Evolutionary conservation across 2,329 filamentous ascomycete genomes (phyloP).

Genomic region (Fusarium beomiforme): DNA sequence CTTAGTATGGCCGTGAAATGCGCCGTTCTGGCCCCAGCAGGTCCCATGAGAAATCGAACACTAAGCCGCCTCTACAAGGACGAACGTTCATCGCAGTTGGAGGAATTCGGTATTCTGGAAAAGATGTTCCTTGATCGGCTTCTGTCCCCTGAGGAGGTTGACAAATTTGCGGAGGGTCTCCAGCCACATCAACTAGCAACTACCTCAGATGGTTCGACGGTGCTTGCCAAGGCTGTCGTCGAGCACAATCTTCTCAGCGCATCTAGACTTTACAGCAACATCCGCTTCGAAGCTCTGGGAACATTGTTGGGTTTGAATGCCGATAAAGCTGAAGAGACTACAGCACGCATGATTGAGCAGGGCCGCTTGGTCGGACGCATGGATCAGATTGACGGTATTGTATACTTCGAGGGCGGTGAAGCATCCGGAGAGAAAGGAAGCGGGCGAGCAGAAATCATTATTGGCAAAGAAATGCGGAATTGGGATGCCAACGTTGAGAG

Average conservation of each 20-base stretch:
- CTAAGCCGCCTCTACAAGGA: constrained; percentile 93
- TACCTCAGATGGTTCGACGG: constrained; percentile 90
- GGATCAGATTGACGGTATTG: constrained; percentile 89
- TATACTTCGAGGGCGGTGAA: constrained; percentile 84
- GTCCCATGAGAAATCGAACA: constrained; percentile 81
- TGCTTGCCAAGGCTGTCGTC: constrained; percentile 90
- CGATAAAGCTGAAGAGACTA: constrained; percentile 88
- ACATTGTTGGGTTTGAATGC: constrained; percentile 80
- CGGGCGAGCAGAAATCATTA: constrained; percentile 69
- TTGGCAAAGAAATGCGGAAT: constrained; percentile 77
- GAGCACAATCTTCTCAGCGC: constrained; percentile 95
- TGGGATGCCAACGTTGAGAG: constrained; percentile 93
- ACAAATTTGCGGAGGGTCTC: constrained; percentile 82
- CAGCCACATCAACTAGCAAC: constrained; percentile 89
- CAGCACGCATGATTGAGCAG: constrained; percentile 95
- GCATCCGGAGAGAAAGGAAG: constrained; percentile 75
- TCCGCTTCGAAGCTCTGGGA: constrained; percentile 79
- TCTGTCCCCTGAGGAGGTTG: constrained; percentile 82
- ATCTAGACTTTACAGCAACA: constrained; percentile 82
- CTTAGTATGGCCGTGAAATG: constrained; percentile 90
- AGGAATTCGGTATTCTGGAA: constrained; percentile 89
- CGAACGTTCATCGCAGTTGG: constrained; percentile 78
- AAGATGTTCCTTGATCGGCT: constrained; percentile 97
- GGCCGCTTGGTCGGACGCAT: constrained; percentile 87
- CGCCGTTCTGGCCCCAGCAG: constrained; percentile 90